phyloP scores from a whole-genome alignment of 2,329 filamentous ascomycete species.

The Graphilbum fragrans region DNA sequence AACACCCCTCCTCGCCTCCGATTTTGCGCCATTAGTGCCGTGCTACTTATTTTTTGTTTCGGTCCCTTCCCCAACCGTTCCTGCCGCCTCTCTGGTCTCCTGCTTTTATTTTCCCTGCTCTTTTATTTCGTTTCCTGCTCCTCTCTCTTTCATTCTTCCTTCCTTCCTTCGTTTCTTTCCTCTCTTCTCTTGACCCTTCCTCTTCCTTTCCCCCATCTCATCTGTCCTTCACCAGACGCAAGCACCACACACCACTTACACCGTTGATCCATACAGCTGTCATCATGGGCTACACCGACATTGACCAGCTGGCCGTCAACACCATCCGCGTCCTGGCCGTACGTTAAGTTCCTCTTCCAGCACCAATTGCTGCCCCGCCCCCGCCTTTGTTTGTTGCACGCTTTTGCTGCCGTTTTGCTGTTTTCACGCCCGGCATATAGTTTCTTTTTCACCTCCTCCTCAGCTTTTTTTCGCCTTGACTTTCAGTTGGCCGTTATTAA shows the following conservation, averaged over 20 bases:
- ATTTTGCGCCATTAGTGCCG: conserved; percentile 6
- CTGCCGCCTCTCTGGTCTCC: background rate
- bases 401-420: background rate
- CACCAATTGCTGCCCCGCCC: conserved; percentile 11
- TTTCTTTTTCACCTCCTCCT: background rate
- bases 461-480: background rate
- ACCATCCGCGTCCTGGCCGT: conserved; percentile 95
- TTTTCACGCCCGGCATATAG: background rate
- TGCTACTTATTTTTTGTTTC: conserved; percentile 2
- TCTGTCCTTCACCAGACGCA: conserved; percentile 7
- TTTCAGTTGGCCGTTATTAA: background rate
- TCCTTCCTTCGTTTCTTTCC: conserved; percentile 11
- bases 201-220: conserved; percentile 8
- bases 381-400: conserved; percentile 5
- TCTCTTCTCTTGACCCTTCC: conserved; percentile 8
- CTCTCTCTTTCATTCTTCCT: background rate
- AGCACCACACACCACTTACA: conserved; percentile 2
- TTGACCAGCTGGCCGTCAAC: conserved; percentile 90
- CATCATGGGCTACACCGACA: conserved; percentile 79
- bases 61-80: background rate
- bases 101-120: conserved; percentile 2
- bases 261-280: conserved; percentile 15
- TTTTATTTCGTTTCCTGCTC: background rate
- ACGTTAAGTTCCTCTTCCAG: conserved; percentile 43
- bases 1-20: too few relatives aligned